Percentiles rank a stretch among this genome's conserved stretches.
phyloP scores from a whole-genome alignment of 2,329 filamentous ascomycete species.

The Trichoderma polysporum region DNA sequence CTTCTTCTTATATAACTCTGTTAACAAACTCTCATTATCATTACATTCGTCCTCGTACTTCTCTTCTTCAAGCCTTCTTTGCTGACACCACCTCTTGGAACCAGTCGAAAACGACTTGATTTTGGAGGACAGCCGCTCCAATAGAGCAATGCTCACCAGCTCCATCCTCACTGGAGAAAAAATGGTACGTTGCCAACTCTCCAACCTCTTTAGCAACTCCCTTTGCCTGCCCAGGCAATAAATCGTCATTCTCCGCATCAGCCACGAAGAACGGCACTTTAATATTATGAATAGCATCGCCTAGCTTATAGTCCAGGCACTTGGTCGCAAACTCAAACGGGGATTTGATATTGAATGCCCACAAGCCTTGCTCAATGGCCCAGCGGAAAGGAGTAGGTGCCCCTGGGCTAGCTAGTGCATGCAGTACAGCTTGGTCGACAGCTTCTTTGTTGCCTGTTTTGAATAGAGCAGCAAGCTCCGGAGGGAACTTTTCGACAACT shows the following conservation, averaged over 20 bases:
- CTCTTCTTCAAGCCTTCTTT: background rate
- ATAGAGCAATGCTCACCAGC: constrained; percentile 25
- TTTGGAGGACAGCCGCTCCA: constrained; percentile 24
- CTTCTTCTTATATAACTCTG: background rate
- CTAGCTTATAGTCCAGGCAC: background rate
- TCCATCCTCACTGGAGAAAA: constrained; percentile 20
- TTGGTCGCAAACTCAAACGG: constrained; percentile 26
- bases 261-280: constrained; percentile 27
- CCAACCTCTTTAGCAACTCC: constrained; percentile 22
- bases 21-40: background rate
- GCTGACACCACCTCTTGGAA: constrained; percentile 21
- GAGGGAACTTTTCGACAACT: constrained; percentile 6
- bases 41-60: background rate
- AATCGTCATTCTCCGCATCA: constrained; percentile 26
- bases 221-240: constrained; percentile 25
- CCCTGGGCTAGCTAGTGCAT: background rate
- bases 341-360: constrained; percentile 30
- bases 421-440: constrained; percentile 25
- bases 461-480: background rate
- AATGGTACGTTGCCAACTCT: constrained; percentile 16
- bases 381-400: constrained; percentile 25
- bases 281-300: constrained; percentile 27
- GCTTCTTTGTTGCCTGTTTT: constrained; percentile 3
- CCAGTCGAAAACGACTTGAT: constrained; percentile 26
- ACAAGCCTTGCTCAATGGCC: constrained; percentile 30